Base-by-base conservation (phyloP, 306 rosid genomes). In the Cicer cuneatum region DNA sequence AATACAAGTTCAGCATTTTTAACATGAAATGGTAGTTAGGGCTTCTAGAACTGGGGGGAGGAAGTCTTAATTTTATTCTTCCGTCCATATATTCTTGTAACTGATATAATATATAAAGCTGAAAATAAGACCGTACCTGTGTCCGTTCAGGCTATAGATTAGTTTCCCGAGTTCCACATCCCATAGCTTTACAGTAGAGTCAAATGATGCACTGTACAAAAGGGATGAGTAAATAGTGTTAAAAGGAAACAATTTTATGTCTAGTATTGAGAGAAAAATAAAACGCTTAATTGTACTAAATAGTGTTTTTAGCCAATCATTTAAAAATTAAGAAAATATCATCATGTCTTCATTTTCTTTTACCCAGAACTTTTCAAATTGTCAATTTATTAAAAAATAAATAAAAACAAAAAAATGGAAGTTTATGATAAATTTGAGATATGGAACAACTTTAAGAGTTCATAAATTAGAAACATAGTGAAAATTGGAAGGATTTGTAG, bases 121-220 rank as follows among this genome's bases (percentile, higher is more conserved):
- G 60, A 46, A 11, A 51, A 29, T 41, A 58, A 29, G 51, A 7
- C 7, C 13, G 16, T 85, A 90, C 98, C 96, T 92, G 83, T 92
- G 98, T 76, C 96, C 98, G 76, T 87, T 84, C 83, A 90, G 84
- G 89, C 89, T 88, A 73, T 53, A 54, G 51, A 92, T 73, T 74
- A 92, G 89, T 66, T 86, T 93, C 79, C 98, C 98, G 7, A 70
- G 82, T 73, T 90, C 82, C 35, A 86, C 93, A 73, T 93, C 97
- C 98, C 98, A 93, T 47, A 90, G 71, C 88, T 93, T 93, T 56
- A 93, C 90, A 8, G 96, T 90, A 10, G 98, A 86, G 85, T 93
- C 98, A 76, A 89, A 89, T 81, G 98, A 93, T 21, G 98, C 98
- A 81, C 98, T 93, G 87, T 75, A 69, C 53, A 70, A 66, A 71